Evolutionary conservation across 345 rosid genomes (phyloP).

Genomic region (Psidium friedrichsthalianum): DNA sequence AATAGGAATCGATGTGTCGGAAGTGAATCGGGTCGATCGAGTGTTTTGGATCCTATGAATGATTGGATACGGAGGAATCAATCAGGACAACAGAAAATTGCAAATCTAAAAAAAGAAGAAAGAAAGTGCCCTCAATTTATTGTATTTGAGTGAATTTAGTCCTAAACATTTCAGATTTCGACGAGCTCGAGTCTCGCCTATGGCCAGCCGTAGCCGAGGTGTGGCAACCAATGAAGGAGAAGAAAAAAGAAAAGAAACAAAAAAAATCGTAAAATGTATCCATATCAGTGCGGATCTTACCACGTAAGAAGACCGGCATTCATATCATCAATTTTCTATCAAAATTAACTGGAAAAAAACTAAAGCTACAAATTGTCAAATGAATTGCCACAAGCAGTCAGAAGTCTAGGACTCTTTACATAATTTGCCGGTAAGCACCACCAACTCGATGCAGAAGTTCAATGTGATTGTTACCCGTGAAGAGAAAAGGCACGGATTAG

Average conservation of each 20-base stretch:
- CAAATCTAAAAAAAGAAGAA: no score
- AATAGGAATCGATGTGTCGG: neutral
- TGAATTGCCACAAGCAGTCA: fast-evolving
- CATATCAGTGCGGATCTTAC: fast-evolving
- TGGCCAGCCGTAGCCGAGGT: fast-evolving
- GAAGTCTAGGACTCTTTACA: neutral
- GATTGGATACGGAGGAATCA: neutral
- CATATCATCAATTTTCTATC: fast-evolving
- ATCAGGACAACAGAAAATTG: neutral
- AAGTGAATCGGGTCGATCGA: neutral
- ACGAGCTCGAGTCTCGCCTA: neutral
- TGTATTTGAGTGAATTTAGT: no score
- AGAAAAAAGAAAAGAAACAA: neutral
- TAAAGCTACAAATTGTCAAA: no score
- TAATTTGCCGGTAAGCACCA: neutral
- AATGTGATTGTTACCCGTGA: neutral
- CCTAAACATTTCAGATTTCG: no score
- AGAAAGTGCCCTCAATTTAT: no score
- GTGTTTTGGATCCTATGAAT: neutral
- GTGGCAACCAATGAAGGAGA: neutral
- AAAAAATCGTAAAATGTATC: no score
- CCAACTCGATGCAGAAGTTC: neutral
- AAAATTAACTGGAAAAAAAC: neutral
- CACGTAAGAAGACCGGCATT: fast-evolving
- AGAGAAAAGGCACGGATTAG: neutral